Base-by-base conservation (phyloP, 2,329 filamentous ascomycete species). In the Fusarium neocosmosporiellum region DNA sequence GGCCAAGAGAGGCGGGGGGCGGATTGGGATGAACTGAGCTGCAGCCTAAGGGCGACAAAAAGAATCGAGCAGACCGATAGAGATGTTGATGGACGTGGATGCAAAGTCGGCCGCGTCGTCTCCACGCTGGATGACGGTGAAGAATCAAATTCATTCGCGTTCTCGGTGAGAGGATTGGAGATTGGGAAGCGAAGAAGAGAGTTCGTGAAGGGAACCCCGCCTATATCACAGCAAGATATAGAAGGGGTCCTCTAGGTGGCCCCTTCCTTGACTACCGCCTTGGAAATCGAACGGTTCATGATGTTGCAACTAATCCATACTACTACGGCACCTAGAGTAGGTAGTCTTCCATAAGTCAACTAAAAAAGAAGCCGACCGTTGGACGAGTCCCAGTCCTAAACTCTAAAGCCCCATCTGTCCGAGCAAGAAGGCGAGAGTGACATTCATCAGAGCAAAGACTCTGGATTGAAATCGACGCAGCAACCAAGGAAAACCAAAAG, bases 1-100 rank as follows among this genome's bases (percentile, higher is more conserved):
- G 16, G 39, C 57, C n/a, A 43, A 43, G 57, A 59, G 14, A 31
- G 41, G 41, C 22, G 13, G 27, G 29, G 31, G 39, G 58, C 29
- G 31, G 33, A 60, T 60, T 33, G 58, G 33, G 46, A 66, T 39
- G 46, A 60, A 43, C 36, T 48, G 37, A 29, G 41, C 29, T 57
- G 69, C 64, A 65, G 53, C 31, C n/a, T 41, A 34, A 29, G 31
- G 29, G 48, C 55, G 67, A 71, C 55, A 59, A 71, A 71, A 71
- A 68, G 53, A 69, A 48, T 54, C 59, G 13, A 62, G 22, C 63
- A 67, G 34, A 24, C 16, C 29, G 22, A 24, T 20, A 22, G 41
- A 41, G 29, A 61, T 16, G 11, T 18, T 31, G 46, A 54, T 27
- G 33, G 31, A 41, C 16, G 5, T 2, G 10, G 43, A 59, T 59